Evolutionary conservation across 2,329 filamentous ascomycete species (phyloP), one percentile per base, ranked within the genome.

Genomic region (Diaporthe humulicola): DNA sequence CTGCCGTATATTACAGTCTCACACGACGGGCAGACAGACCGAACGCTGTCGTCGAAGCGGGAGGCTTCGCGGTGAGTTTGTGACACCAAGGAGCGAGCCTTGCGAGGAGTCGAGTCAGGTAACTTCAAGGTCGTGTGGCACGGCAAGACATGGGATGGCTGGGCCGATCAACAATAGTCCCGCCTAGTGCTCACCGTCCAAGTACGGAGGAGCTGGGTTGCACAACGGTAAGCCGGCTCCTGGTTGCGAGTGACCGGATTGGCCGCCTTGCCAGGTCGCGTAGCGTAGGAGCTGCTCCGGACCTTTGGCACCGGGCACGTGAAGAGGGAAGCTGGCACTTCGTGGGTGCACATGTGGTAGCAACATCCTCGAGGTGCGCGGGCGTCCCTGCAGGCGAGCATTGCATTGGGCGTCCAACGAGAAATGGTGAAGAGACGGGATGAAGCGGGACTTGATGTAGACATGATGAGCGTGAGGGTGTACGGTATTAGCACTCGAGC

Each of bases 151-250:
- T 72, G 56, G 33, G 56, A 64, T 72, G 70, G 70, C 70, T 42
- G 45, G 70, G 42, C 36, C 45, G 70, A 61, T 72, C 56, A 52
- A 42, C 33, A 72, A 52, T 54, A 72, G 70, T 61, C 25, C 17
- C 45, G 25, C n/a, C 52, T 72, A 64, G 57, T 64, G 70, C 57
- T 72, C 70, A 72, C 70, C 45, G 70, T 61, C 28, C 45, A 64
- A 42, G 42, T 25, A 58, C 19, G 30, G 45, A 64, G 70, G 45
- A 72, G 70, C 54, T 72, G 57, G 56, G 56, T 60, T 61, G 70
- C 70, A 71, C 58, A n/a, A 61, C 22, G 30, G 56, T 38, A 25
- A 61, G 42, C 30, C 57, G 58, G 70, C 33, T 61, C 48, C n/a
- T 57, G n/a, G 19, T 48, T 48, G 42, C 28, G 9, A 19, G 12